Base-by-base conservation (phyloP, 2,329 filamentous ascomycete genomes). In the Thyridium curvatum region DNA sequence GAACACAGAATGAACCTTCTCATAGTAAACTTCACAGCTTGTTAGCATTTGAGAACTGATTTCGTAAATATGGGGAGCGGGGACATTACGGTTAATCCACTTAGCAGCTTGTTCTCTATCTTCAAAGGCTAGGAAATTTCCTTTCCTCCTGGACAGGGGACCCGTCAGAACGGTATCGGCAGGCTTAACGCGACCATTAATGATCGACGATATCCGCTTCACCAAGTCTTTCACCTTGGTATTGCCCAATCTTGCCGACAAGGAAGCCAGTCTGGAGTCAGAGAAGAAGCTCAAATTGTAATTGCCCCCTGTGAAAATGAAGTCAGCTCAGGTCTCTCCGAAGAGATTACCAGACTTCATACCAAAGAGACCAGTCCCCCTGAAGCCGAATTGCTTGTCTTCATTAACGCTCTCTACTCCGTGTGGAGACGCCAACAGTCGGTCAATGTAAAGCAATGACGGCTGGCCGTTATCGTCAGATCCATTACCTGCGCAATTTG, bases 1-100 rank as follows among this genome's bases (percentile, higher is more conserved):
- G 41, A 65, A 61, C 1, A 63, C 31, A 0, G 57, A 58, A 40
- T 68, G 64, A 2, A 63, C 46, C 9, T 58, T 51, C 3, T 59
- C 48, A 39, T 68, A 69, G 46, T 66, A 68, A 17, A 52, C 56
- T 62, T 30, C 8, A 15, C 8, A 34, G 12, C 14, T 4, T 32
- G 15, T 31, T 5, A 9, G 12, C n/a, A n/a, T n/a, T 34, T 8
- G 8, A 13, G 4, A 10, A 10, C 13, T 32, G 5, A 8, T 33
- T n/a, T n/a, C n/a, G 12, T 30, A 30, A n/a, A 26, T 15, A 21
- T n/a, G 32, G 9, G 31, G 8, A 3, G 29, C 12, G 2, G 35
- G 21, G 16, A 34, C 39, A 14, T 34, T 40, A 39, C 44, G 37
- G 21, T 13, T 34, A 21, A 48, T 46, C 30, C 41, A 48, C 17